Evolutionary conservation across 352 stramenopile genomes (phyloP).

Genomic region (Globisporangium takayamanum): DNA sequence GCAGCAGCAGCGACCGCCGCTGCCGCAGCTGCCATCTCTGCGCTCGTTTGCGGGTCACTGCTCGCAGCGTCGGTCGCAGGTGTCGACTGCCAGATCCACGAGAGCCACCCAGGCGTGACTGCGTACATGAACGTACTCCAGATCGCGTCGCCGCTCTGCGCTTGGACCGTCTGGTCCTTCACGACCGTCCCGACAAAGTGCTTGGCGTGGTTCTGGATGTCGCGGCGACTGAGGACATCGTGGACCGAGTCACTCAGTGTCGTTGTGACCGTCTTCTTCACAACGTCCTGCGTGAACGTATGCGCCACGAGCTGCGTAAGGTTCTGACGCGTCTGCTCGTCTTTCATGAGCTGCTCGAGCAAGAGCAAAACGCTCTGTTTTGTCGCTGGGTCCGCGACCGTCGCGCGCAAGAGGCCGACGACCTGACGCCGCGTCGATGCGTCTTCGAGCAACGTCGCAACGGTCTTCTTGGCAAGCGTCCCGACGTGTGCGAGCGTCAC

Average conservation of each 20-base stretch:
- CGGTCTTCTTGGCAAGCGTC: slow-evolving; percentile 39
- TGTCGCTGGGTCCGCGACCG: slow-evolving; percentile 38
- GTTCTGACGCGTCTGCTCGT: slow-evolving; percentile 44
- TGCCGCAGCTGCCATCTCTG: slow-evolving; percentile 18
- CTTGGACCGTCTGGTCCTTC: slow-evolving; percentile 74
- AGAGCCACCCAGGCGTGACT: slow-evolving; percentile 63
- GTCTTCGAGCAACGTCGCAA: slow-evolving; percentile 45
- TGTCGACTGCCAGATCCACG: slow-evolving; percentile 62
- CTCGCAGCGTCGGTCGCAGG: background rate
- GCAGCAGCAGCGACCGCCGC: slow-evolving; percentile 3
- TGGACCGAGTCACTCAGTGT: slow-evolving; percentile 66
- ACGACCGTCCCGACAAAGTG: slow-evolving; percentile 77
- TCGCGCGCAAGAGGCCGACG: slow-evolving; percentile 44
- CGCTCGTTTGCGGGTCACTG: slow-evolving; percentile 6
- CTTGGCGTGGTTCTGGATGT: slow-evolving; percentile 80
- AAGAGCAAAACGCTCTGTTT: slow-evolving; percentile 44
- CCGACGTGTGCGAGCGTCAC: slow-evolving; percentile 46
- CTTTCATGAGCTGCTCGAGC: slow-evolving; percentile 57
- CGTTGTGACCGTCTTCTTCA: slow-evolving; percentile 53
- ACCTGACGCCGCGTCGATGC: slow-evolving; percentile 44
- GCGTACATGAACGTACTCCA: slow-evolving; percentile 81
- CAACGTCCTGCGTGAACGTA: slow-evolving; percentile 57
- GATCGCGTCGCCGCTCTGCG: slow-evolving; percentile 69
- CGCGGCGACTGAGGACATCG: slow-evolving; percentile 61
- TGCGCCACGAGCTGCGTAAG: slow-evolving; percentile 55